Evolutionary conservation across 1,284 basidiomycete genomes (phyloP), one percentile per base, ranked within the genome.

Genomic region (Trichosporon sp.): DNA sequence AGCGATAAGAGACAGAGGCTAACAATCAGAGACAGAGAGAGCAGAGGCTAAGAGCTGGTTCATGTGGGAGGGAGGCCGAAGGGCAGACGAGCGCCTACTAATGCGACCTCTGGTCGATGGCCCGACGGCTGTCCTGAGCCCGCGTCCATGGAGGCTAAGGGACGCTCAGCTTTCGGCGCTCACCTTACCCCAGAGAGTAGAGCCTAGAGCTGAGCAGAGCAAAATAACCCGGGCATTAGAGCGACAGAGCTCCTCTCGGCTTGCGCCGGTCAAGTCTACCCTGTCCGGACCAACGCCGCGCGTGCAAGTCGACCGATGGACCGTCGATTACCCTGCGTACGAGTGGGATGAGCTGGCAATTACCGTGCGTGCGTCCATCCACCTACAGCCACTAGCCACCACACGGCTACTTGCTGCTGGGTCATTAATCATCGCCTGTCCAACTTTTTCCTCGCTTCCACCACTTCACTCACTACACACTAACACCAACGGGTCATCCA

Each of bases 281-380:
- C n/a, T n/a, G n/a, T 5, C 32, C 11, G 32, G 32, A 11, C 11
- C 19, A 21, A 44, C 40, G 40, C 40, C 40, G 40, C 40, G 40
- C 40, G 40, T 44, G n/a, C n/a, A n/a, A n/a, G n/a, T n/a, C n/a
- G n/a, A n/a, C n/a, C n/a, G n/a, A n/a, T n/a, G n/a, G n/a, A 44
- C 40, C 16, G 10, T 23, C 34, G 11, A 36, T 37, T 14, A 9
- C 16, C 36, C 19, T 9, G 19, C 40, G 40, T n/a, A n/a, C n/a
- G n/a, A n/a, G 40, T 54, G 25, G 49, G 25, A 27, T 54, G 49
- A 31, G 49, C 49, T 54, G 49, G 49, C 49, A 54, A 54, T 54
- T 54, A 54, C 49, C 49, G 49, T 29, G 49, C 46, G 46, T 29
- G 19, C 13, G 14, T n/a, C 37, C 25, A 31, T 54, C n/a, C n/a